phyloP scores from a whole-genome alignment of 371 early-diverging fungal species.

The Mucor indicus region DNA sequence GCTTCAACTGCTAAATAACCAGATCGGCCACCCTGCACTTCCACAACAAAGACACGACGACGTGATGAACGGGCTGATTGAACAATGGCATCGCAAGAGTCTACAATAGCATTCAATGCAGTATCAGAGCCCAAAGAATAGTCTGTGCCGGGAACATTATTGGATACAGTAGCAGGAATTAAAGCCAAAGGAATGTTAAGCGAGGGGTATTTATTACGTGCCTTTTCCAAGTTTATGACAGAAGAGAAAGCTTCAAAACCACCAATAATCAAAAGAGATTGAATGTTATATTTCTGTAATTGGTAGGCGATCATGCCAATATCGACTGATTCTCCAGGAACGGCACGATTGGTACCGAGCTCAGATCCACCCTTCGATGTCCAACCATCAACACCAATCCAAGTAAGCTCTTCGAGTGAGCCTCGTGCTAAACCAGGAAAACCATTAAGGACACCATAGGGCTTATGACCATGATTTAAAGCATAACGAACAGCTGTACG shows the following conservation, averaged over 20 bases:
- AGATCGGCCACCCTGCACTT: slow-evolving; percentile 96
- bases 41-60: slow-evolving; percentile 97
- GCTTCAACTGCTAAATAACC: slow-evolving; percentile 95
- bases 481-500: slow-evolving; percentile 87
- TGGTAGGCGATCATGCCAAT: slow-evolving; percentile 79
- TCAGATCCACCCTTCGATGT: slow-evolving; percentile 91
- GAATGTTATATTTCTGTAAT: slow-evolving; percentile 86
- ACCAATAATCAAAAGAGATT: slow-evolving; percentile 91
- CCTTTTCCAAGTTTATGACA: slow-evolving; percentile 65
- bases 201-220: slow-evolving; percentile 76
- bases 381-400: slow-evolving; percentile 93
- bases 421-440: slow-evolving; percentile 90
- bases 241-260: slow-evolving; percentile 92
- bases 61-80: slow-evolving; percentile 88
- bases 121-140: slow-evolving; percentile 97
- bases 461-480: slow-evolving; percentile 79
- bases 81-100: slow-evolving; percentile 91
- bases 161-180: slow-evolving; percentile 96
- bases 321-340: slow-evolving; percentile 78
- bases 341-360: slow-evolving; percentile 92
- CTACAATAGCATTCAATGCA: slow-evolving; percentile 94
- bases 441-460: slow-evolving; percentile 87
- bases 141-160: slow-evolving; percentile 99
- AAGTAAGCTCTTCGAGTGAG: slow-evolving; percentile 69
- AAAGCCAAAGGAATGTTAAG: slow-evolving; percentile 92